These are phyloP conservation scores for Fomitopsis schrenkii DNA, from an alignment of 1,284 basidiomycete species.

Conservation along the genomic window DNA sequence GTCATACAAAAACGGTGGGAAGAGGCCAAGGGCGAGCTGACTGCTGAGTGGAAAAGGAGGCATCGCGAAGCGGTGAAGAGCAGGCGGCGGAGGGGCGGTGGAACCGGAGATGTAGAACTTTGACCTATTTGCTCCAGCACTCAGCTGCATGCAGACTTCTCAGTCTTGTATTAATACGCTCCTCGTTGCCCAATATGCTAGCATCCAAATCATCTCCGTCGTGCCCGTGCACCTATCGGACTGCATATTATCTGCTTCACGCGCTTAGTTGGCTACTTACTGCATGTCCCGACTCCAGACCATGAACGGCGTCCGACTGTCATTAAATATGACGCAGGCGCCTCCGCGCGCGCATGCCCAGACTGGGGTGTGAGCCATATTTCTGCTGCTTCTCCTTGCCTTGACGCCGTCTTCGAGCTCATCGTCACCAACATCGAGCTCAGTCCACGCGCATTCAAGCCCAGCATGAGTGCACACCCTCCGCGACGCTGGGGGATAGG, in stretches of 20 bases:
- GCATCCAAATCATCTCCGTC: too few species aligned
- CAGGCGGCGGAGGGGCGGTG: constrained; percentile 47
- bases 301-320: background rate
- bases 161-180: too few species aligned
- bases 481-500: constrained; percentile 32
- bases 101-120: constrained; percentile 17
- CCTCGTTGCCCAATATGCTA: too few species aligned
- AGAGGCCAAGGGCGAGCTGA: constrained; percentile 62
- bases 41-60: constrained; percentile 76
- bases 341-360: background rate
- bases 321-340: background rate
- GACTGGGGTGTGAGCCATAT: background rate
- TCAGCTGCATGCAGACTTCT: too few species aligned
- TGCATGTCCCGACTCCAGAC: background rate
- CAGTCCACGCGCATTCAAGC: background rate
- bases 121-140: background rate
- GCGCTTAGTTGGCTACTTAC: background rate
- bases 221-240: background rate
- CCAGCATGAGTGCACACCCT: constrained; percentile 16
- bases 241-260: background rate
- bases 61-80: constrained; percentile 71
- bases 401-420: too few species aligned
- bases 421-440: too few species aligned
- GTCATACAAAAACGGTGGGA: constrained; percentile 74
- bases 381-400: background rate